Evolutionary conservation across 306 rosid genomes (phyloP).

Genomic region (Citrullus colocynthis): DNA sequence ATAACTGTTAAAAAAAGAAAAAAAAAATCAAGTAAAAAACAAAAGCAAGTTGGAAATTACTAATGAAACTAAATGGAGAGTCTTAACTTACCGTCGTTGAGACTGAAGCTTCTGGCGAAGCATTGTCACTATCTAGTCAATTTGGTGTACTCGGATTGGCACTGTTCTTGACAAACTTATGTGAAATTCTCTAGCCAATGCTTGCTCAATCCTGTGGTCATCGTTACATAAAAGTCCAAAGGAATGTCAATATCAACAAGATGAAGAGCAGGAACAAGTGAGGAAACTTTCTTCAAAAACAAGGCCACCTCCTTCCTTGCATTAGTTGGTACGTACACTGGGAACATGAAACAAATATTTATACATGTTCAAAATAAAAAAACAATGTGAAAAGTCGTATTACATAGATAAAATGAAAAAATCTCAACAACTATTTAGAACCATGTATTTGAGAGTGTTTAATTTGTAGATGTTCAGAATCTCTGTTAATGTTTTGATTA

Average conservation of each 20-base stretch:
- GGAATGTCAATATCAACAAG: conserved; percentile 60
- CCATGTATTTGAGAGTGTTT: background rate
- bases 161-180: conserved; percentile 83
- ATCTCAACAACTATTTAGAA: background rate
- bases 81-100: conserved; percentile 37
- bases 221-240: conserved; percentile 43
- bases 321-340: conserved; percentile 50
- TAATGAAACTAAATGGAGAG: background rate
- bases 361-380: no score
- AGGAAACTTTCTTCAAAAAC: conserved; percentile 51
- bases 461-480: background rate
- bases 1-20: conserved; percentile 23
- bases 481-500: background rate
- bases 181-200: conserved; percentile 74
- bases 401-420: background rate
- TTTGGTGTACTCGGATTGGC: conserved; percentile 74
- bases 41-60: background rate
- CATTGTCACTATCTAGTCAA: conserved; percentile 68
- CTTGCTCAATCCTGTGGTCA: conserved; percentile 49
- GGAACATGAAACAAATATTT: conserved; percentile 7
- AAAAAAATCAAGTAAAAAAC: no score
- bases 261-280: conserved; percentile 42
- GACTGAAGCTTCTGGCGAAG: conserved; percentile 72
- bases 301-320: conserved; percentile 50
- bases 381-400: background rate